Evolutionary conservation across 805 yeast species (phyloP), one percentile per base, ranked within the genome.

Genomic region (Cyberlindnera sargentensis): DNA sequence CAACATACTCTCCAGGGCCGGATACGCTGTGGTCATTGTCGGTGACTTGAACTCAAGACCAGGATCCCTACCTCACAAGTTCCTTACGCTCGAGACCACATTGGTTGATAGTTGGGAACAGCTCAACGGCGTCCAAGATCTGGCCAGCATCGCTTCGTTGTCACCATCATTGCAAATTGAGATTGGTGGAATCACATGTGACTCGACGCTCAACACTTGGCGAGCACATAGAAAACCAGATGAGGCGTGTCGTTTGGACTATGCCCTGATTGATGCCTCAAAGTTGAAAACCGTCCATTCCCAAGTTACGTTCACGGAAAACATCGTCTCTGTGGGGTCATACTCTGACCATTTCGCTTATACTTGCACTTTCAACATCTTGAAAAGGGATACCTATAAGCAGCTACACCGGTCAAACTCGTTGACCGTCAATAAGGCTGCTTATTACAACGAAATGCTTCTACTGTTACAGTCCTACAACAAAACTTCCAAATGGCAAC

Each of bases 301-400:
- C 0, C 62, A 70, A 6, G 96, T 89, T 2, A 72, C 71, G 28
- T 90, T 93, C 57, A 80, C 88, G 1, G 95, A 86, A 37, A 56
- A 61, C 24, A 65, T 86, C 7, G 82, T 84, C 0, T 71, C 66
- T 1, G 69, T 85, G 1, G 88, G 95, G 27, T 84, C 95, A 4
- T 82, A 76, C 48, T 87, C 96, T 1, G 99, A 93, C 58, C 99
- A 93, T 67, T 93, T 93, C 70, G 99, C 91, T 0, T 85, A 83
- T 54, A 54, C 72, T 1, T 71, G 78, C 35, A 63, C 69, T 1
- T 52, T 78, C 35, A 58, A 66, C 39, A 46, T 70, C 3, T 43
- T 57, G 20, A 24, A 26, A 10, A 39, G 31, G 33, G 36, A 32
- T 33, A 26, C 33, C 28, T 34, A 38, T 20, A 35, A 23, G 24